A percentile compares a stretch with the other conserved stretches of the same genome.
Conservation (phyloP, 129 eudicot species). For the Flaveria bidentis region DNA sequence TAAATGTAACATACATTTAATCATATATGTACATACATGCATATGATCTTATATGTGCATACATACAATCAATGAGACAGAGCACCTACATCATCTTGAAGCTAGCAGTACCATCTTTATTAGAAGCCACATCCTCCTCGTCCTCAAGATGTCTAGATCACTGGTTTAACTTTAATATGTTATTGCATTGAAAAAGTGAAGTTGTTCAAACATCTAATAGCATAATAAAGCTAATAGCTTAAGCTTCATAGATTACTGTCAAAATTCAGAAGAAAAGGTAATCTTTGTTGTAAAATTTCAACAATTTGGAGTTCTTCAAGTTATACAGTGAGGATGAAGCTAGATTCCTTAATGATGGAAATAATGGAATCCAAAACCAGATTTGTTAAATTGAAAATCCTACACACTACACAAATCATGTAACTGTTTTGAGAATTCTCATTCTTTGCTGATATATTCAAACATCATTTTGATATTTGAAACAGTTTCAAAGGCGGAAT, state of each 20-base stretch:
- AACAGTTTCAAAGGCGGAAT: constrained; percentile 87
- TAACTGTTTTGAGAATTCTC: background rate
- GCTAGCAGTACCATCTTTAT: background rate
- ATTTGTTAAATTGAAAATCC: background rate
- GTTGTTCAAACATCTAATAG: background rate
- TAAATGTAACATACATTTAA: too few species aligned
- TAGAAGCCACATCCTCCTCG: background rate
- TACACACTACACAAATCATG: background rate
- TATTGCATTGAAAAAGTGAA: background rate
- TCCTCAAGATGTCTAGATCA: background rate
- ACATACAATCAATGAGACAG: too few species aligned
- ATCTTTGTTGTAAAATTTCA: background rate
- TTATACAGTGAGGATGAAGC: background rate
- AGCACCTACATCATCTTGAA: too few species aligned
- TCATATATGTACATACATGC: too few species aligned
- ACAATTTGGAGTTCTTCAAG: background rate
- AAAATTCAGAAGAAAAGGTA: background rate
- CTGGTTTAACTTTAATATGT: background rate
- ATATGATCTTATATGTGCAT: too few species aligned
- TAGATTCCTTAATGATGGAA: background rate
- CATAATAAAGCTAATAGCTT: background rate
- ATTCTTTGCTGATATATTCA: background rate
- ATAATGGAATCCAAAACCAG: background rate
- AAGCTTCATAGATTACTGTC: background rate
- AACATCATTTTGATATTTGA: constrained; percentile 16